Evolutionary conservation across 2,329 filamentous ascomycete species (phyloP).

Genomic region (Alternaria angustiovoidea): DNA sequence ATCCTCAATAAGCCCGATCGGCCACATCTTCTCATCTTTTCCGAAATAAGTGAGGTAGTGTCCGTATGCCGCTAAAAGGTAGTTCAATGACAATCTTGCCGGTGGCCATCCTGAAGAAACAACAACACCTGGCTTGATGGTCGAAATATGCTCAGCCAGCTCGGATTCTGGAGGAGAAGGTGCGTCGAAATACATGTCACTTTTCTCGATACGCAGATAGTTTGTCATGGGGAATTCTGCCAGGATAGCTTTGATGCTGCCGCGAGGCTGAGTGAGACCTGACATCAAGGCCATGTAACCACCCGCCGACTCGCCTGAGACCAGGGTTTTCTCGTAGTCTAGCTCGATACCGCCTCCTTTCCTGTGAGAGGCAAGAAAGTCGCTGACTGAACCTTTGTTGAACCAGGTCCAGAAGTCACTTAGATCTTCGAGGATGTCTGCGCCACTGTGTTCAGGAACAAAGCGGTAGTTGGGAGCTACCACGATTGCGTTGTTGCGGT

Average conservation of each 20-base stretch:
- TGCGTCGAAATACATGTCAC: slow-evolving; percentile 2
- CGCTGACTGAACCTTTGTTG: slow-evolving; percentile 11
- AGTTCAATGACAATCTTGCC: slow-evolving; percentile 23
- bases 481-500: slow-evolving; percentile 54
- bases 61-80: slow-evolving; percentile 29
- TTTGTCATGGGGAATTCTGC: slow-evolving; percentile 44
- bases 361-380: slow-evolving; percentile 18
- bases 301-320: slow-evolving; percentile 50
- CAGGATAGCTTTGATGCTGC: slow-evolving; percentile 33
- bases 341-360: slow-evolving; percentile 19
- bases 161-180: slow-evolving; percentile 19
- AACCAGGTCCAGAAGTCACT: slow-evolving; percentile 61
- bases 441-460: slow-evolving; percentile 58
- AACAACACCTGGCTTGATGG: slow-evolving; percentile 26
- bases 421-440: slow-evolving; percentile 59
- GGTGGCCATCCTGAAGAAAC: slow-evolving; percentile 31
- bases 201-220: slow-evolving; percentile 10
- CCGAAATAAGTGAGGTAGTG: slow-evolving; percentile 42
- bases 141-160: slow-evolving; percentile 34
- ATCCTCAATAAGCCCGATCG: slow-evolving; percentile 35
- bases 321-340: slow-evolving; percentile 41
- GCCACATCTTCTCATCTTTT: slow-evolving; percentile 32
- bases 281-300: slow-evolving; percentile 51
- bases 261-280: slow-evolving; percentile 28
- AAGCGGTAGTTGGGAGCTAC: slow-evolving; percentile 61